phyloP scores from a whole-genome alignment of 2,329 filamentous ascomycete species.

The Phialemoniopsis sp. region DNA sequence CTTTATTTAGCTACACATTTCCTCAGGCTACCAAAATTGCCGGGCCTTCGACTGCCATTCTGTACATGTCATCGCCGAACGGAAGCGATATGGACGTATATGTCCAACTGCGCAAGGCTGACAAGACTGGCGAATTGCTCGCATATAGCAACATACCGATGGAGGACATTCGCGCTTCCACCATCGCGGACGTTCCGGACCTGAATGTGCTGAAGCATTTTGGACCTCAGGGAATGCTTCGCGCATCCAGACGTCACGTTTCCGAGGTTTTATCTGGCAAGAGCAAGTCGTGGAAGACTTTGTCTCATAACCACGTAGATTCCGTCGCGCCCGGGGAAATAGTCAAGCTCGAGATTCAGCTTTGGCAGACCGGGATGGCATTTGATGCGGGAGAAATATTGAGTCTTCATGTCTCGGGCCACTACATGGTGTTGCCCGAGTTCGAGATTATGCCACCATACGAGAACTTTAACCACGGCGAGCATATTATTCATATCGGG shows the following conservation, averaged over 20 bases:
- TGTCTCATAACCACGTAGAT: no score
- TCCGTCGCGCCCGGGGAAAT: slow-evolving; percentile 6
- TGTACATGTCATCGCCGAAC: slow-evolving; percentile 10
- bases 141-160: slow-evolving; percentile 11
- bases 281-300: no score
- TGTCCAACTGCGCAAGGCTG: slow-evolving; percentile 15
- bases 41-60: slow-evolving; percentile 2
- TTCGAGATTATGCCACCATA: slow-evolving; percentile 3
- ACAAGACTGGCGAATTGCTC: slow-evolving; percentile 7
- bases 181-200: slow-evolving; percentile 12
- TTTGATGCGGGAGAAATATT: slow-evolving; percentile 16
- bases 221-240: no score
- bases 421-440: slow-evolving; percentile 15
- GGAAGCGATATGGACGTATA: slow-evolving; percentile 14
- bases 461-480: slow-evolving; percentile 8
- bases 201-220: no score
- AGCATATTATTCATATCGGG: slow-evolving; percentile 9
- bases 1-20: slow-evolving; percentile 2
- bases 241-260: no score
- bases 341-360: slow-evolving; percentile 10
- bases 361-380: slow-evolving; percentile 17
- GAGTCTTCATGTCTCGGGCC: slow-evolving; percentile 13
- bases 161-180: slow-evolving; percentile 10
- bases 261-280: no score
- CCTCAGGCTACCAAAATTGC: slow-evolving; percentile 2